Base-by-base conservation (phyloP, 2,329 filamentous ascomycete species). In the Neospermospora avenae region DNA sequence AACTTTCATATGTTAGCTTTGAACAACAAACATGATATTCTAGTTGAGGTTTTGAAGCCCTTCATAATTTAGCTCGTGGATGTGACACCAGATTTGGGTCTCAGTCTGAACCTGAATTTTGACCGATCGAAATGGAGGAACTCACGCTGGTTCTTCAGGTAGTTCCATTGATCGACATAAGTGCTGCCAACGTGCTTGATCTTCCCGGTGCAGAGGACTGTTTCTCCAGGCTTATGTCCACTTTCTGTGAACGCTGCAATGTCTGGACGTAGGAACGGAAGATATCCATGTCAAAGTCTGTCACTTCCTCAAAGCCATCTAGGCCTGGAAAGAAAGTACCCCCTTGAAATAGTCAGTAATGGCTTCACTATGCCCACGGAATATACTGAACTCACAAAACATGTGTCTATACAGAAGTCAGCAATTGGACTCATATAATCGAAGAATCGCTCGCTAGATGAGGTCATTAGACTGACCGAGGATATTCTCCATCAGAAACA, bases 401-500 rank as follows among this genome's bases (percentile, higher is more conserved):
- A 67, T 67, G 46, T 67, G 65, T n/a, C 68, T 57, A 22, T 60
- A 16, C 2, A 10, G 10, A 20, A 7, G 22, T 51, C 2, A 51
- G 31, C 13, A 35, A 22, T 14, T 6, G 3, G 3, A 2, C 18
- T 16, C 11, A 20, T 37, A 11, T 49, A 18, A 22, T 16, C 6
- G 11, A 4, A 24, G 11, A 14, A 14, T 25, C 28, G 25, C 22
- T 14, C 14, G 28, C 1, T 5, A 5, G n/a, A 25, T 13, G 18
- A 51, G 6, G 10, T 16, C 5, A 13, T 35, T 13, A 11, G 18
- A 49, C 46, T 34, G 13, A 49, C 46, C 46, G 31, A 35, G 46
- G 39, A 35, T 66, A 87, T 72, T 88, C 85, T 65, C 85, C 85
- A 70, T 84, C 83, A 25, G 81, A 82, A 55, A 86, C 74, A 14